Conservation (phyloP, 495 filamentous ascomycete species). For the Pyrenopolyporus hunteri region DNA sequence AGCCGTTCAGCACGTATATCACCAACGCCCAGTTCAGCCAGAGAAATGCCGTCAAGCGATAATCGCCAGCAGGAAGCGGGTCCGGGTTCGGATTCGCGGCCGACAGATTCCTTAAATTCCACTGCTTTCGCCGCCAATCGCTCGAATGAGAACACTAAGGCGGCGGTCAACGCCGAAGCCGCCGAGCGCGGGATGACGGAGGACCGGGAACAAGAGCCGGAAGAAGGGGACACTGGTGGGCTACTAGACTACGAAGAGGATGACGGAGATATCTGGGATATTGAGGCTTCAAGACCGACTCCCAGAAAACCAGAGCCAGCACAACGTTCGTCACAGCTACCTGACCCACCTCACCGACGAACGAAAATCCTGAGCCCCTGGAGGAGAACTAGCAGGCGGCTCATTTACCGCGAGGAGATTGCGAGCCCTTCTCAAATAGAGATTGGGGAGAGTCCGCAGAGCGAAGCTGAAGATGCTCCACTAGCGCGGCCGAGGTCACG, state of each 20-base stretch:
- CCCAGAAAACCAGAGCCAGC: constrained; percentile 40
- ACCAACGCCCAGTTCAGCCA: constrained; percentile 36
- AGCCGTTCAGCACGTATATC: background rate
- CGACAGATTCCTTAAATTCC: constrained; percentile 11
- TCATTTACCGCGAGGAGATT: constrained; percentile 43
- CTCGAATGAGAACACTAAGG: background rate
- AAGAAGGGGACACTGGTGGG: constrained; percentile 13
- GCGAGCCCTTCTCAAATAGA: constrained; percentile 45
- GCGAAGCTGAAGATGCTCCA: constrained; percentile 33
- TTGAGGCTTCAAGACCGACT: constrained; percentile 51
- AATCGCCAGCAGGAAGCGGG: constrained; percentile 10
- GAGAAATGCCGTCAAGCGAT: constrained; percentile 19
- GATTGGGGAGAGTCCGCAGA: constrained; percentile 42
- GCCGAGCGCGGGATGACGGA: constrained; percentile 15
- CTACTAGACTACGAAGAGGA: constrained; percentile 38
- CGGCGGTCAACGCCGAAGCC: background rate
- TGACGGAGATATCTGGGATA: constrained; percentile 54
- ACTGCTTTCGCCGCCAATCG: constrained; percentile 7
- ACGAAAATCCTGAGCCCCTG: constrained; percentile 54
- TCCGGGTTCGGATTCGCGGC: constrained; percentile 8
- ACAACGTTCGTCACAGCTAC: constrained; percentile 28
- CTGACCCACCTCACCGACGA: constrained; percentile 41
- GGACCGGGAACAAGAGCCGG: constrained; percentile 9
- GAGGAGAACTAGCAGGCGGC: constrained; percentile 44
- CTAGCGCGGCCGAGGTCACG: constrained; percentile 11